Percentiles rank a stretch among this genome's conserved stretches.
phyloP scores from a whole-genome alignment of 1,284 basidiomycete species.

The Takashimella koratensis region DNA sequence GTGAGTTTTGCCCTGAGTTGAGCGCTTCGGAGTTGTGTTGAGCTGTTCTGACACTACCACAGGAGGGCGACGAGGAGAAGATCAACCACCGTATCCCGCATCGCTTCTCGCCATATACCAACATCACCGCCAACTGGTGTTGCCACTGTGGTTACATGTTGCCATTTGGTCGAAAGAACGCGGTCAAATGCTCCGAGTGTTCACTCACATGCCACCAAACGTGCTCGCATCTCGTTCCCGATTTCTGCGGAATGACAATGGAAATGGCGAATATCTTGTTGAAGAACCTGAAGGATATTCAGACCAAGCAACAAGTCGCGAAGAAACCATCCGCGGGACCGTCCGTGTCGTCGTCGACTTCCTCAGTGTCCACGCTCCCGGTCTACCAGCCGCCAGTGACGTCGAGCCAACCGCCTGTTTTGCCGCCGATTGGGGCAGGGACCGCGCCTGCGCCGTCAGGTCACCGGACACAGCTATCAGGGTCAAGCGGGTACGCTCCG shows the following conservation, averaged over 20 bases:
- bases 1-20: too few relatives aligned
- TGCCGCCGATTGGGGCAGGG: not conserved
- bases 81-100: constrained; percentile 99
- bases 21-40: too few relatives aligned
- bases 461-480: constrained; percentile 16
- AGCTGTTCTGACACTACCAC: constrained; percentile 48
- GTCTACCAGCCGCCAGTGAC: constrained; percentile 12
- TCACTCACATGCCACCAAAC: constrained; percentile 95
- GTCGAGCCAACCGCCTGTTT: not conserved
- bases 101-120: constrained; percentile 95
- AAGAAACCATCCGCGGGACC: constrained; percentile 25
- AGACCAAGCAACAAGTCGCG: constrained; percentile 51
- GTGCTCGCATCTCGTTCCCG: constrained; percentile 96
- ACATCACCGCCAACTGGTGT: constrained; percentile 98
- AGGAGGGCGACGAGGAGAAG: constrained; percentile 97
- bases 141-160: constrained; percentile 99
- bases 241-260: constrained; percentile 99
- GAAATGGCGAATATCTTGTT: constrained; percentile 95
- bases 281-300: constrained; percentile 76
- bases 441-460: constrained; percentile 5
- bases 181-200: constrained; percentile 92
- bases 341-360: constrained; percentile 24
- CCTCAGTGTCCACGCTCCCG: constrained; percentile 30
- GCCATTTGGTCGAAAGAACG: constrained; percentile 93
- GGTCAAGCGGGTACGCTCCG: constrained; percentile 14